phyloP scores from a whole-genome alignment of 345 rosid genomes.

The Lepidium didymum region DNA sequence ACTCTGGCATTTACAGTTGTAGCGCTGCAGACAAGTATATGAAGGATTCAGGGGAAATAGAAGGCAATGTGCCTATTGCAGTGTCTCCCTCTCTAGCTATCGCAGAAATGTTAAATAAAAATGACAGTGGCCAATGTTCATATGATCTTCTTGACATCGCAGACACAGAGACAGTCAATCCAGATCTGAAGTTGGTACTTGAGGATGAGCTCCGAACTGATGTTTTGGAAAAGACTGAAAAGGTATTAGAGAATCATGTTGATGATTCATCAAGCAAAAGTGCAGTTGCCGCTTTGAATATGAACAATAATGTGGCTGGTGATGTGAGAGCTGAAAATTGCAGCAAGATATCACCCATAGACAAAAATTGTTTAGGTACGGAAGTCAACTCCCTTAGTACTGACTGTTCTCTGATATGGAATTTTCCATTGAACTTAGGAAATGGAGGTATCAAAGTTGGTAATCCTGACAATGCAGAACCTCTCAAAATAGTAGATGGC shows the following conservation, averaged over 20 bases:
- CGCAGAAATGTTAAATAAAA: constrained; percentile 9
- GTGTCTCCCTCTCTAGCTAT: constrained; percentile 21
- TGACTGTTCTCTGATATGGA: constrained; percentile 26
- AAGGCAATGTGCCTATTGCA: constrained; percentile 19
- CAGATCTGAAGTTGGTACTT: constrained; percentile 20
- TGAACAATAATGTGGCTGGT: constrained; percentile 28
- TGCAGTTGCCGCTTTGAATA: constrained; percentile 19
- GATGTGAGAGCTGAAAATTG: constrained; percentile 26
- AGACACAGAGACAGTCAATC: constrained; percentile 14
- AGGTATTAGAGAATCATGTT: constrained; percentile 4
- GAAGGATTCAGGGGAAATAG: constrained; percentile 19
- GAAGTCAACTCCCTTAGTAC: constrained; percentile 27
- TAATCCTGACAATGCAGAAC: constrained; percentile 30
- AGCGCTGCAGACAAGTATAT: constrained; percentile 4
- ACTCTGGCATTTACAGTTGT: constrained; percentile 3
- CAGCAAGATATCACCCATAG: constrained; percentile 14
- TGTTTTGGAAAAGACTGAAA: constrained; percentile 21
- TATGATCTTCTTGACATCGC: constrained; percentile 12
- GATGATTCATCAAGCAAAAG: constrained; percentile 12
- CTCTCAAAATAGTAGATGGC: constrained; percentile 18
- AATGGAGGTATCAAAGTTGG: constrained; percentile 21
- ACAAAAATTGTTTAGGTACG: constrained; percentile 20
- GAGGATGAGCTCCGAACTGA: constrained; percentile 17
- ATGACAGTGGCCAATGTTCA: constrained; percentile 14
- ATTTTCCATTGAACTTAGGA: constrained; percentile 17